phyloP scores from a whole-genome alignment of 2,329 filamentous ascomycete genomes.

The Claviceps pusilla region DNA sequence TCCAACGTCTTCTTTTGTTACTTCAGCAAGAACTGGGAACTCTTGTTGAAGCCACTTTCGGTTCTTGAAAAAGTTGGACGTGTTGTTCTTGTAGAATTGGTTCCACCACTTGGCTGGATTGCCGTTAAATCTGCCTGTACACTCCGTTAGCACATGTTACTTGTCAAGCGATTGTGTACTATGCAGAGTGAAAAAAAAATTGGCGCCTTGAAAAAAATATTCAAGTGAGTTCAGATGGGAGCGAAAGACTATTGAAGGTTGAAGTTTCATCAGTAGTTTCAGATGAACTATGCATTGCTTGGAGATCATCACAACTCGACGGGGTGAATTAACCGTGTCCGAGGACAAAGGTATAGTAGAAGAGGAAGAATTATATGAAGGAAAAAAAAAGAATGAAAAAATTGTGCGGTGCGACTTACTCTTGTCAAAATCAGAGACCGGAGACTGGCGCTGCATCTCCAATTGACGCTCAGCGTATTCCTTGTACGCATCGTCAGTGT shows the following conservation, averaged over 20 bases:
- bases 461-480: constrained; percentile 77
- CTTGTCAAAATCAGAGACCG: constrained; percentile 88
- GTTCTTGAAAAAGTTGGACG: constrained; percentile 95
- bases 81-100: constrained; percentile 94
- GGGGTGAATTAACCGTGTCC: not conserved
- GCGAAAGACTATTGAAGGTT: constrained; percentile 48
- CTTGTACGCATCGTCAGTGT: constrained; percentile 77
- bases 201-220: not conserved
- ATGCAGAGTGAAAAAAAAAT: not conserved
- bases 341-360: not conserved
- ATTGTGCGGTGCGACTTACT: constrained; percentile 31
- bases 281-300: constrained; percentile 56
- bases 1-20: constrained; percentile 57
- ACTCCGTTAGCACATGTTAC: constrained; percentile 23
- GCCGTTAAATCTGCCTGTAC: constrained; percentile 63
- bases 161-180: not conserved
- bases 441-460: constrained; percentile 66
- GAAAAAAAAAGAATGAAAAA: not conserved
- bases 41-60: constrained; percentile 95
- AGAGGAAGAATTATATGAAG: not conserved
- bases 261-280: constrained; percentile 45
- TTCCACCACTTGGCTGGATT: constrained; percentile 97
- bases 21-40: constrained; percentile 70
- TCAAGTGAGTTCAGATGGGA: constrained; percentile 46
- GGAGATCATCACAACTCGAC: constrained; percentile 40